Conservation (phyloP, 2,329 filamentous ascomycete genomes). For the Aspergillus ochraceus region DNA sequence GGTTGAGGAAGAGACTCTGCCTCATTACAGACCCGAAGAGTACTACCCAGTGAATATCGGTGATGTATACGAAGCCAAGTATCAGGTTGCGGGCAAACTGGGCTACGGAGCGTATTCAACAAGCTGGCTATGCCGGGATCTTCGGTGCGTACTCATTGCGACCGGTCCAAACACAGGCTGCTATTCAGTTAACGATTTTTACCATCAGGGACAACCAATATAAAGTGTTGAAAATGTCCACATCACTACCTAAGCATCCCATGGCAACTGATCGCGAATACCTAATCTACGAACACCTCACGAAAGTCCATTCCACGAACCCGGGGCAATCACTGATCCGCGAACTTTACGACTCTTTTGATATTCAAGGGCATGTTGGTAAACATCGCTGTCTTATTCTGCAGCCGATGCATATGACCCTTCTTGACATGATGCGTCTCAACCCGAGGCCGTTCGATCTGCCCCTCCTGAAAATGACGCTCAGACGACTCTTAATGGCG, state of each 20-base stretch:
- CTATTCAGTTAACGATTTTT: no score
- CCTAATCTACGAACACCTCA: slow-evolving; percentile 28
- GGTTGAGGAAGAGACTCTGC: slow-evolving; percentile 42
- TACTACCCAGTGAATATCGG: slow-evolving; percentile 44
- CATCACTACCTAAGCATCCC: slow-evolving; percentile 16
- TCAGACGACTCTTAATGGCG: slow-evolving; percentile 31
- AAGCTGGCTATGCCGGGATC: slow-evolving; percentile 45
- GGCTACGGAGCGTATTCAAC: slow-evolving; percentile 46
- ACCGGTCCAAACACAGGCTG: no score
- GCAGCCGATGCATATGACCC: slow-evolving; percentile 30
- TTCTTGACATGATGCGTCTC: slow-evolving; percentile 32
- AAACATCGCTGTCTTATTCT: slow-evolving; percentile 31
- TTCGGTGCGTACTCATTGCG: slow-evolving; percentile 22
- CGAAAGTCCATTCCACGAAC: slow-evolving; percentile 24
- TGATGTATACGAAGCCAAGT: slow-evolving; percentile 38
- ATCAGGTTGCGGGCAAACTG: slow-evolving; percentile 40
- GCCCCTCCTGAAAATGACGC: slow-evolving; percentile 30
- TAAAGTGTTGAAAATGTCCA: slow-evolving; percentile 35
- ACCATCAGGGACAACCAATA: slow-evolving; percentile 12
- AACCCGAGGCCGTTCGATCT: slow-evolving; percentile 25
- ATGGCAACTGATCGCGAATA: slow-evolving; percentile 25
- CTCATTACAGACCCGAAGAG: slow-evolving; percentile 33
- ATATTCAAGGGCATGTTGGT: slow-evolving; percentile 23
- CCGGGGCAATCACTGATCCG: slow-evolving; percentile 28
- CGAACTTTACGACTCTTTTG: slow-evolving; percentile 32